Conservation (phyloP, 2,329 filamentous ascomycete genomes). For the Periglandula ipomoeae region DNA sequence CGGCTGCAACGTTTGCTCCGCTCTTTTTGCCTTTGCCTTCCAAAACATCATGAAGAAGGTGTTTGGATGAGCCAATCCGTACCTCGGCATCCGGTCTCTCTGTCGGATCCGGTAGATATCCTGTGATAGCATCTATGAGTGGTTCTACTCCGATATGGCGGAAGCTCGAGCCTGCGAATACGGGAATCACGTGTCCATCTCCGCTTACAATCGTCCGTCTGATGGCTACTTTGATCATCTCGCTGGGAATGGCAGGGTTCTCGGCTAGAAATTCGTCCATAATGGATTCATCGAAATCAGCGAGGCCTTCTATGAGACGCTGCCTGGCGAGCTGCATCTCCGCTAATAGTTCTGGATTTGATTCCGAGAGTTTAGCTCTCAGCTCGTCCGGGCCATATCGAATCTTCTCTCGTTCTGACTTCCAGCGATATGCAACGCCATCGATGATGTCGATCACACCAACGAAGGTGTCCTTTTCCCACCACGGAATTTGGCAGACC, state of each 20-base stretch:
- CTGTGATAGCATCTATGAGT: constrained; percentile 77
- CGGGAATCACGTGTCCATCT: constrained; percentile 66
- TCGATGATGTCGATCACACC: constrained; percentile 81
- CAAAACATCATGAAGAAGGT: constrained; percentile 29
- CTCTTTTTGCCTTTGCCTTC: constrained; percentile 27
- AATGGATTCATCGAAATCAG: constrained; percentile 79
- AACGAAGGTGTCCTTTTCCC: constrained; percentile 68
- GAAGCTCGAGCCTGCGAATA: constrained; percentile 89
- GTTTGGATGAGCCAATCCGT: constrained; percentile 49
- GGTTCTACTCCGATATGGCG: constrained; percentile 91
- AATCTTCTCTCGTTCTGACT: constrained; percentile 32
- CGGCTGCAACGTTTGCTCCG: constrained; percentile 29
- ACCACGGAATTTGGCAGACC: constrained; percentile 94
- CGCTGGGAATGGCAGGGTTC: constrained; percentile 62
- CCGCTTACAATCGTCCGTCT: constrained; percentile 60
- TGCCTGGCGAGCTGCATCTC: constrained; percentile 70
- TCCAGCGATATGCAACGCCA: constrained; percentile 66
- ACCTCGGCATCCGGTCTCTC: constrained; percentile 76
- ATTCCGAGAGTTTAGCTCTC: constrained; percentile 29
- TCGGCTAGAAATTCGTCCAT: constrained; percentile 76
- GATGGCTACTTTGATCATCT: constrained; percentile 63
- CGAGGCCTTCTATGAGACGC: constrained; percentile 72
- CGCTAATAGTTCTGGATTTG: constrained; percentile 43
- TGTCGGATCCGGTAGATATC: constrained; percentile 74
- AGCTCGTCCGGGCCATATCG: constrained; percentile 21